Conservation (phyloP, 148 eudicot species). For the Euryodendron excelsum region DNA sequence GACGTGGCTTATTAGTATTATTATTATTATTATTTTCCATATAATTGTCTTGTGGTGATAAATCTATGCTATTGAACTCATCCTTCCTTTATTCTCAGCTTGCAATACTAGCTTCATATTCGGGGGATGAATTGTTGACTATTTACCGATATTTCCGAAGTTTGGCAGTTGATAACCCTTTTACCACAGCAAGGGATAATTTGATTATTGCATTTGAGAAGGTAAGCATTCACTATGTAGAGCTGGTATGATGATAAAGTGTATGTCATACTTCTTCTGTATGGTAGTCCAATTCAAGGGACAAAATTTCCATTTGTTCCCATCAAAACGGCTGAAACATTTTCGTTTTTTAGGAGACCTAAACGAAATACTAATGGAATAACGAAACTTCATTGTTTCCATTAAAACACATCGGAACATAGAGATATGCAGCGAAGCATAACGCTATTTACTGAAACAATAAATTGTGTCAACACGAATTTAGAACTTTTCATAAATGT, state of each 20-base stretch:
- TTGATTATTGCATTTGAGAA: constrained; percentile 94
- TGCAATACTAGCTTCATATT: constrained; percentile 88
- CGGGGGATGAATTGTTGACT: constrained; percentile 72
- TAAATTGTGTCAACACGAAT: no score
- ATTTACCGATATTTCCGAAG: constrained; percentile 92
- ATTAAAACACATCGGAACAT: no score
- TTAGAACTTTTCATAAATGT: no score
- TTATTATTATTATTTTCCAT: neutral
- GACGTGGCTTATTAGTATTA: no score
- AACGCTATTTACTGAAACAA: no score
- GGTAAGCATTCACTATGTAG: constrained; percentile 34
- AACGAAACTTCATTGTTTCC: no score
- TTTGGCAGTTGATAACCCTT: constrained; percentile 87
- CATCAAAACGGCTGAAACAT: no score
- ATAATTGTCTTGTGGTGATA: neutral
- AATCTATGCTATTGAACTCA: neutral
- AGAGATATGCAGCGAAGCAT: no score
- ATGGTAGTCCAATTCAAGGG: neutral
- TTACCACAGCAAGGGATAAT: constrained; percentile 89
- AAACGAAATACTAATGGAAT: no score
- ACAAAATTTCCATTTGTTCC: no score
- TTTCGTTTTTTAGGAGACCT: no score
- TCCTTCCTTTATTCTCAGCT: constrained; percentile 51
- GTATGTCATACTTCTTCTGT: neutral
- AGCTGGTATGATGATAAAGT: neutral